Percentiles rank a stretch among this genome's conserved stretches.
phyloP scores from a whole-genome alignment of 495 filamentous ascomycete genomes.

The Copromyces sp. region DNA sequence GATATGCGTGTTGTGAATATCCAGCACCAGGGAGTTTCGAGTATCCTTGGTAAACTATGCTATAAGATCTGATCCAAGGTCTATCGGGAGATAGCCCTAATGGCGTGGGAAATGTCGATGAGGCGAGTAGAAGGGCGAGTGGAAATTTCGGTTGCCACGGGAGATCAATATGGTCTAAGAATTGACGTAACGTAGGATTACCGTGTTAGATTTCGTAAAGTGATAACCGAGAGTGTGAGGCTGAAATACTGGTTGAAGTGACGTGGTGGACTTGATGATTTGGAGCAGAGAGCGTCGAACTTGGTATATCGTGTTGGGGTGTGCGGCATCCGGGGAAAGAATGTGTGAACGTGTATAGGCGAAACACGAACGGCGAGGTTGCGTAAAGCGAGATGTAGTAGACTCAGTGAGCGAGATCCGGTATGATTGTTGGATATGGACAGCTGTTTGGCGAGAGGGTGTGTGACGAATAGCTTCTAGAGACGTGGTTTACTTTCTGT shows the following conservation, averaged over 20 bases:
- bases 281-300: neutral
- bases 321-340: neutral
- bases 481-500: neutral
- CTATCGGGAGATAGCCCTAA: neutral
- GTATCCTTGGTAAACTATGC: neutral
- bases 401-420: neutral
- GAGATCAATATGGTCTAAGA: neutral
- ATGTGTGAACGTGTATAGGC: neutral
- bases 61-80: neutral
- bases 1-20: neutral
- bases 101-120: neutral
- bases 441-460: neutral
- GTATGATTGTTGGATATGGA: neutral
- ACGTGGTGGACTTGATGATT: neutral
- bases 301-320: neutral
- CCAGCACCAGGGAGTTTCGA: neutral
- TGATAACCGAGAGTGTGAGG: neutral
- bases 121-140: neutral
- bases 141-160: neutral
- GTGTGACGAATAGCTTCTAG: neutral
- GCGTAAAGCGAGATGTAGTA: neutral
- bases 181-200: neutral
- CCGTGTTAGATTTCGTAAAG: neutral
- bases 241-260: neutral
- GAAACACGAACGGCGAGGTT: neutral